Evolutionary conservation across 805 yeast genomes (phyloP), one percentile per base, ranked within the genome.

Genomic region (Candida khao-thaluensis): DNA sequence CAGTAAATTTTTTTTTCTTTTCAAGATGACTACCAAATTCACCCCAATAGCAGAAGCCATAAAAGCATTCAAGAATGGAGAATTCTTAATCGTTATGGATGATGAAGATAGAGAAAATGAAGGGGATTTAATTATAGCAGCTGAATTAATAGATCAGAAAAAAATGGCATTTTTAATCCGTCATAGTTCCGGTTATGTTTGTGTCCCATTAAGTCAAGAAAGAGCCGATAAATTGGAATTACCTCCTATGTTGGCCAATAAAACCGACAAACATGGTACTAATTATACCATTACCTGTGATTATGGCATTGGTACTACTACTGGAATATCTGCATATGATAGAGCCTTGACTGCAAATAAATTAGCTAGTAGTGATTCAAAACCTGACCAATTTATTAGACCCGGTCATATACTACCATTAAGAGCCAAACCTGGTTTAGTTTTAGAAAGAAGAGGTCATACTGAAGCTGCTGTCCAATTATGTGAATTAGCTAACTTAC

Each of bases 391-490:
- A 43, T 86, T 93, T 57, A 67, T 86, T 57, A 79, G 85, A 53
- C 99, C 99, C 0, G 99, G 99, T 12, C 99, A 93, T 57, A 69
- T 93, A 21, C 78, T 91, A 48, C 99, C 99, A 2, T 72, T 93
- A 52, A 76, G 98, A 51, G 98, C 98, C 2, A 85, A 74, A 15
- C 85, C 85, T 17, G 95, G 96, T 1, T 82, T 95, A 37, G 79
- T 93, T 41, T 69, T 80, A 41, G 66, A 69, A 35, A 84, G 99
- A 71, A 72, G 85, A 42, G 99, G 99, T 11, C 99, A 93, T 60
- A 93, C 99, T 8, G 99, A 93, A 66, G 98, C 99, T 12, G 89
- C 88, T 18, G 95, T 93, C 7, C 95, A 91, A 57, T 71, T 93
- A 47, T 82, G 95, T 57, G 66, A 69, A 53, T 70, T 90, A 53